Base-by-base conservation (phyloP, 805 yeast species). In the Cyberlindnera sargentensis region DNA sequence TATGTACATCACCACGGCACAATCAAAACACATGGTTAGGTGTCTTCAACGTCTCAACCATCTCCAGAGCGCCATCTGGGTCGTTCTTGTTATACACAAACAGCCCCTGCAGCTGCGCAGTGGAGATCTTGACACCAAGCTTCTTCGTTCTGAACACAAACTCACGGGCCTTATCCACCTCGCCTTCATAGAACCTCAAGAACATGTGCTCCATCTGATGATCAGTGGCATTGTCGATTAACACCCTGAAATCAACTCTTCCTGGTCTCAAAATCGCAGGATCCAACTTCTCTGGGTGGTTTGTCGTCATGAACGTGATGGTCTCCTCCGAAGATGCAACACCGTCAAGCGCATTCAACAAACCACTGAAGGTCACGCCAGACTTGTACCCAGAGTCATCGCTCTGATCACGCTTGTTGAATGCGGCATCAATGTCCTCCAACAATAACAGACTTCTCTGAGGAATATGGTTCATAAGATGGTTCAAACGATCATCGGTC, bases 281-380 rank as follows among this genome's bases (percentile, higher is more conserved):
- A 57, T 93, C 99, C 33, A 93, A 69, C 49, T 78, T 78, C 49
- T 93, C 98, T 0, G 97, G 96, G 58, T 93, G 99, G 63, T 93
- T 93, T 23, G 99, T 91, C 23, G 99, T 93, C 99, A 93, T 93
- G 64, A 93, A 93, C 0, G 97, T 91, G 31, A 93, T 73, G 37
- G 96, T 84, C 59, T 93, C 98, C 59, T 93, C 99, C 2, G 97
- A 95, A 28, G 96, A 86, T 3, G 98, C 93, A 15, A 93, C 98
- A 38, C 99, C 99, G 62, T 93, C 99, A 39, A 93, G 70, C 0
- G 99, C 96, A 60, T 93, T 93, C 47, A 93, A 67, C 37, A 93
- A 70, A 0, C 99, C 99, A 44, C 96, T 86, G 58, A 93, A 93
- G 3, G 99, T 93, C 10, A 93, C 97, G 20, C 96, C 96, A 1